Conservation (phyloP, 2,329 filamentous ascomycete species). For the Aureobasidium uvarum region DNA sequence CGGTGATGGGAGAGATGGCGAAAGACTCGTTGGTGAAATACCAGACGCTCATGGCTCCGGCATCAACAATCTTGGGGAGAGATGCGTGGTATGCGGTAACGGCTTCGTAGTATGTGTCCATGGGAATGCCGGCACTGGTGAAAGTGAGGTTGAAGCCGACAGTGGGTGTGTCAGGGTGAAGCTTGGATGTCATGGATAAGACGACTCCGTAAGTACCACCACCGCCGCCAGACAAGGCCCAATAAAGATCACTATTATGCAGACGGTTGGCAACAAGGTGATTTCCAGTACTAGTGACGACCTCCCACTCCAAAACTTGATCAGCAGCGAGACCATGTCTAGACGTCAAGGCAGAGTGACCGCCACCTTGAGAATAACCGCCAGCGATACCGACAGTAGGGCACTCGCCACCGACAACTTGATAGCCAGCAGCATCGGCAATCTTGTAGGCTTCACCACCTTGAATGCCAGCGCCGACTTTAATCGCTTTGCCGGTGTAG, state of each 20-base stretch:
- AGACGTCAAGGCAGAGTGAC: conserved; percentile 55
- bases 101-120: conserved; percentile 51
- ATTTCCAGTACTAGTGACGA: conserved; percentile 52
- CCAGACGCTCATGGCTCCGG: conserved; percentile 53
- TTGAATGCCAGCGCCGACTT: conserved; percentile 55
- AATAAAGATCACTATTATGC: conserved; percentile 59
- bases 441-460: conserved; percentile 51
- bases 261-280: conserved; percentile 50
- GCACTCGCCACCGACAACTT: conserved; percentile 56
- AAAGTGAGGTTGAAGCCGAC: conserved; percentile 50
- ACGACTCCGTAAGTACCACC: conserved; percentile 60
- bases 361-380: conserved; percentile 61
- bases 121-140: conserved; percentile 31
- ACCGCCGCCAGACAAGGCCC: conserved; percentile 62
- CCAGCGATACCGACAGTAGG: conserved; percentile 59
- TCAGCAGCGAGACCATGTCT: conserved; percentile 61
- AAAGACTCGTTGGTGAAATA: conserved; percentile 54
- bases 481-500: conserved; percentile 55
- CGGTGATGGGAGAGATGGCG: conserved; percentile 48
- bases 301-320: conserved; percentile 51
- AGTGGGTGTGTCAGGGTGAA: conserved; percentile 47
- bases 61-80: conserved; percentile 52
- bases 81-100: conserved; percentile 50
- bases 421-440: conserved; percentile 48
- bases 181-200: conserved; percentile 54